phyloP scores from a whole-genome alignment of 176 grass and related monocot genomes.

The maize (Zea mays) region Zm-B73-REFERENCE-NAM-5.0 NC_050103.1:62101001-62101500 shows the following conservation, averaged over 20 bases:
- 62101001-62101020: slow-evolving; percentile 42
- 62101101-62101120: slow-evolving; percentile 47
- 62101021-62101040: slow-evolving; percentile 45
- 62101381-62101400: slow-evolving; percentile 62
- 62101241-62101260: slow-evolving; percentile 82
- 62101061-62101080: slow-evolving; percentile 49
- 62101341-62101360: slow-evolving; percentile 89
- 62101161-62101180: slow-evolving; percentile 52
- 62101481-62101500: slow-evolving; percentile 55
- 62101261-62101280: slow-evolving; percentile 73
- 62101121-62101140: slow-evolving; percentile 50
- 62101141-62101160: slow-evolving; percentile 66
- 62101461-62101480: slow-evolving; percentile 77
- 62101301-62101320: slow-evolving; percentile 68
- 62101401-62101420: slow-evolving; percentile 66
- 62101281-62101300: slow-evolving; percentile 52
- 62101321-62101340: slow-evolving; percentile 88
- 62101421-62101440: slow-evolving; percentile 67
- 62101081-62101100: slow-evolving; percentile 51
- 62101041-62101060: slow-evolving; percentile 69
- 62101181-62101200: slow-evolving; percentile 50
- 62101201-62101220: slow-evolving; percentile 62
- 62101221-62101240: slow-evolving; percentile 37
- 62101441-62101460: slow-evolving; percentile 62
- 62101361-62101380: slow-evolving; percentile 73